Evolutionary conservation across 352 stramenopile genomes (phyloP).

Genomic region (Pythium sukuiense): DNA sequence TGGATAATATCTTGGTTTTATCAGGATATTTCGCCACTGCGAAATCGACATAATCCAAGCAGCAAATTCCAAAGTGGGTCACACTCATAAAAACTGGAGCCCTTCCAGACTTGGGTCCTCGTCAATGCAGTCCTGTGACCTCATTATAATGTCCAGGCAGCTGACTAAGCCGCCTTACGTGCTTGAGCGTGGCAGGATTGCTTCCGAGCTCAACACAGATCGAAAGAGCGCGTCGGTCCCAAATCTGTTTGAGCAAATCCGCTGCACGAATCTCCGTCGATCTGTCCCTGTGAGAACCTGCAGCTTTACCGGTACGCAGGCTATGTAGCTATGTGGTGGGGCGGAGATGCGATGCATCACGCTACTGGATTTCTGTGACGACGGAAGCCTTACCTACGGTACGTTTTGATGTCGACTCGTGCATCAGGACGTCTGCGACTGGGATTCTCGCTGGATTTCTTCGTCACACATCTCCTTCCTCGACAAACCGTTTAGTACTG

Average conservation of each 20-base stretch:
- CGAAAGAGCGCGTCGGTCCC: no score
- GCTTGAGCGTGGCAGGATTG: no score
- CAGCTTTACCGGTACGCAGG: no score
- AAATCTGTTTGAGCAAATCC: no score
- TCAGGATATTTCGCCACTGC: neutral
- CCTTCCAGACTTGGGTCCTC: no score
- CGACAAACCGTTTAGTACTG: neutral
- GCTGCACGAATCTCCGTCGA: no score
- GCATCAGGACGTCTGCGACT: neutral
- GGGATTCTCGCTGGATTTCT: conserved; percentile 1
- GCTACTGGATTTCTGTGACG: conserved; percentile 4
- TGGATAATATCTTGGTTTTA: neutral
- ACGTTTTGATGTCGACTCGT: neutral
- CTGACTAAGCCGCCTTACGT: no score
- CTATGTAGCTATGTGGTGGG: neutral
- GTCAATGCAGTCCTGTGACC: no score
- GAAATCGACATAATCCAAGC: neutral
- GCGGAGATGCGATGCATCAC: neutral
- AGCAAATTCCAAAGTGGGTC: neutral
- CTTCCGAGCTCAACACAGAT: no score
- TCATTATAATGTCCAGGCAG: no score
- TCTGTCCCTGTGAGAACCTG: no score
- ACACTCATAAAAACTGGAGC: neutral
- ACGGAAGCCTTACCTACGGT: neutral
- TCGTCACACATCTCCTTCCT: neutral